Evolutionary conservation across 2,329 filamentous ascomycete genomes (phyloP).

Genomic region (Monosporascus cannonballus): DNA sequence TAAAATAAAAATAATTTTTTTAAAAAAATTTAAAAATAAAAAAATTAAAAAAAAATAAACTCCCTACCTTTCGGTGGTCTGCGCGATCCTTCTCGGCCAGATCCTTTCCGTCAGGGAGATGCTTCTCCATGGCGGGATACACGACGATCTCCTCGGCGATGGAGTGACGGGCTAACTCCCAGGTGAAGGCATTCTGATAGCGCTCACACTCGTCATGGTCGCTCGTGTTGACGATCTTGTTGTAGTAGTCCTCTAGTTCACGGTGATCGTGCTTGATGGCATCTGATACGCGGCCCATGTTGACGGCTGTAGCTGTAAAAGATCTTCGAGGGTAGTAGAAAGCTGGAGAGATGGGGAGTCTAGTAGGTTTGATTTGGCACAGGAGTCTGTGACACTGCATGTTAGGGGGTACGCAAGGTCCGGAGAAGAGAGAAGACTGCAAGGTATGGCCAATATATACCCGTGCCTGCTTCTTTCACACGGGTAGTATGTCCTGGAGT

Average conservation of each 20-base stretch:
- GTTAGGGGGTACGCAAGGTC: too few species aligned
- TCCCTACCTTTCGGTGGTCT: constrained; percentile 38
- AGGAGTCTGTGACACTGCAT: too few species aligned
- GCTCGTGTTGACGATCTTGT: constrained; percentile 31
- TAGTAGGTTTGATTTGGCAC: too few species aligned
- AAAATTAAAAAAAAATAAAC: too few species aligned
- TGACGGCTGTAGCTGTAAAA: constrained; percentile 2
- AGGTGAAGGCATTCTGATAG: constrained; percentile 41
- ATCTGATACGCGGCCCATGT: constrained; percentile 21
- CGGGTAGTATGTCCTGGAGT: too few species aligned
- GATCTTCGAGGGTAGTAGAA: neutral
- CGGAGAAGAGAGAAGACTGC: too few species aligned
- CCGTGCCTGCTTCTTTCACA: too few species aligned
- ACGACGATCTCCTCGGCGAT: constrained; percentile 45
- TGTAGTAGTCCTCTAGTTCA: constrained; percentile 32
- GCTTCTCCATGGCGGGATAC: constrained; percentile 47
- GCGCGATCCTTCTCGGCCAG: constrained; percentile 41
- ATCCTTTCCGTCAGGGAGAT: constrained; percentile 35
- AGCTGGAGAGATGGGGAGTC: too few species aligned
- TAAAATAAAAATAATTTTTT: too few species aligned
- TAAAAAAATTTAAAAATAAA: too few species aligned
- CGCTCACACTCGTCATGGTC: constrained; percentile 32
- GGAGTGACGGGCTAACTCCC: constrained; percentile 43
- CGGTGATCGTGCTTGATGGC: constrained; percentile 32
- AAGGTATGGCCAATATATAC: too few species aligned